Evolutionary conservation across 2,329 filamentous ascomycete species (phyloP).

Genomic region (Botrytis deweyae): DNA sequence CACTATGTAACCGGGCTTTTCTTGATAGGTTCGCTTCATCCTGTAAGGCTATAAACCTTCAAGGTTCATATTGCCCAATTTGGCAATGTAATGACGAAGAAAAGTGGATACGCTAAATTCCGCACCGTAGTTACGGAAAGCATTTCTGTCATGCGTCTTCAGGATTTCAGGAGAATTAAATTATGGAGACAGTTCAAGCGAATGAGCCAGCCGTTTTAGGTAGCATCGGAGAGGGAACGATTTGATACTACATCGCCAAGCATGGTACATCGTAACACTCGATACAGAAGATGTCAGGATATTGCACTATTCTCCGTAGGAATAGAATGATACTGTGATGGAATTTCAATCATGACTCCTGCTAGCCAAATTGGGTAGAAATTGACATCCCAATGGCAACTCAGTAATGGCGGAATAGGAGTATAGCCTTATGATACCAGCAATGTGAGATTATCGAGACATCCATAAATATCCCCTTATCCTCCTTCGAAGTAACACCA

Average conservation of each 20-base stretch:
- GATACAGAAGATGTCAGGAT: background rate
- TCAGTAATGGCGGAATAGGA: background rate
- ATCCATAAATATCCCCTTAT: background rate
- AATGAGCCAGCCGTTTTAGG: constrained; percentile 1
- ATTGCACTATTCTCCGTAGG: background rate
- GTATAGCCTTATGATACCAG: background rate
- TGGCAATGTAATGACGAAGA: background rate
- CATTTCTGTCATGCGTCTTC: background rate
- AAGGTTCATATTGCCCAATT: background rate
- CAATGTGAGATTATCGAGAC: background rate
- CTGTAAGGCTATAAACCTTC: background rate
- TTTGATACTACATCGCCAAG: background rate
- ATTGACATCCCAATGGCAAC: background rate
- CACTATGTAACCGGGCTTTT: background rate
- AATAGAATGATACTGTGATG: background rate
- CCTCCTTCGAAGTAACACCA: background rate
- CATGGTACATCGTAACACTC: background rate
- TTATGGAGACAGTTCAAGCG: background rate
- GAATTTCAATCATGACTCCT: background rate
- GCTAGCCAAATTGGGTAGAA: background rate
- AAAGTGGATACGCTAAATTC: background rate
- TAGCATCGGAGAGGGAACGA: background rate
- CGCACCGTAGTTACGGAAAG: background rate
- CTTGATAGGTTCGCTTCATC: background rate
- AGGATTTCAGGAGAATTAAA: background rate